Percentiles rank a stretch among this genome's conserved stretches.
These are phyloP conservation scores for Boechera divaricarpa DNA, from an alignment of 345 rosid species.

Conservation along the genomic window DNA sequence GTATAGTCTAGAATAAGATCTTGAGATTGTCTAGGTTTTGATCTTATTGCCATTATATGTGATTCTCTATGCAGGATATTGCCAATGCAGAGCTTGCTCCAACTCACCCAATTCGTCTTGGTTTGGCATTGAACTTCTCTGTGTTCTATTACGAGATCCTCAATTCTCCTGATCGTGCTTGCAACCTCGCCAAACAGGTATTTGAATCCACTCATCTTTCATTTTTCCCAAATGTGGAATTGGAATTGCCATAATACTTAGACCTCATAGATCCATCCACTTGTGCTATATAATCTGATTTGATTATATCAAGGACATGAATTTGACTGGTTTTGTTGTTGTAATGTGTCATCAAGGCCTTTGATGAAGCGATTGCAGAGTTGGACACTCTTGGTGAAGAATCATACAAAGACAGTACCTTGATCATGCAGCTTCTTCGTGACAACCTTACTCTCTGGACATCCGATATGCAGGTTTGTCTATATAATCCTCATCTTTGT, in stretches of 20 bases:
- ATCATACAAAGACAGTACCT: conserved; percentile 96
- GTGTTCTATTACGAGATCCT: conserved; percentile 93
- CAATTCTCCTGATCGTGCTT: conserved; percentile 94
- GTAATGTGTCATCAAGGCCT: conserved; percentile 56
- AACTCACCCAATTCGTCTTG: conserved; percentile 93
- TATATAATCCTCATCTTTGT: not conserved
- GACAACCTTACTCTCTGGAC: conserved; percentile 99
- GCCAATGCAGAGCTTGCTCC: conserved; percentile 88
- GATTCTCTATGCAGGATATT: conserved; percentile 63
- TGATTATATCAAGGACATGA: not conserved
- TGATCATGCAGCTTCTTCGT: conserved; percentile 99
- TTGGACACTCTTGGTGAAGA: conserved; percentile 97
- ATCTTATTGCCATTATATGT: not conserved
- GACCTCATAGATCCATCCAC: not conserved
- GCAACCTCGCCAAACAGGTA: conserved; percentile 95
- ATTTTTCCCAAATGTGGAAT: not conserved
- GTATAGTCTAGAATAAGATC: not conserved
- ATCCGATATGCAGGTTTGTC: conserved; percentile 89
- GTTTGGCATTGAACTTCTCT: conserved; percentile 91
- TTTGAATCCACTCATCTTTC: not conserved
- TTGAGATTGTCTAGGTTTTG: conserved; percentile 19
- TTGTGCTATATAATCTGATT: conserved; percentile 3
- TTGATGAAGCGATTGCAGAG: conserved; percentile 97
- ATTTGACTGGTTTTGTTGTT: conserved; percentile 18
- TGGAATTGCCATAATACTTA: not conserved